phyloP scores from a whole-genome alignment of 306 rosid genomes.

The Ammopiptanthus mongolicus region DNA sequence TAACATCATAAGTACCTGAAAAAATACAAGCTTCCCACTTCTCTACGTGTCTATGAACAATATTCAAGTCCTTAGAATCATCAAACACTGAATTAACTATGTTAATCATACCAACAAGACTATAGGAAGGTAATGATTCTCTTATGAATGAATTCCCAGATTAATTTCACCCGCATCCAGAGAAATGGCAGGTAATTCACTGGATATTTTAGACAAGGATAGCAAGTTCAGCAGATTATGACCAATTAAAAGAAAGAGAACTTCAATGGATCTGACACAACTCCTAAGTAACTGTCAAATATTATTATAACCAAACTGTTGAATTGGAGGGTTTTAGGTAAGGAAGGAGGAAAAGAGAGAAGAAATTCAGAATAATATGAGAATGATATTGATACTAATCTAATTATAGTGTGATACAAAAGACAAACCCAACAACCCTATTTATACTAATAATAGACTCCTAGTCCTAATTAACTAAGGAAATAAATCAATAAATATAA shows the following conservation, averaged over 20 bases:
- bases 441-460: no score
- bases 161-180: not conserved
- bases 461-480: no score
- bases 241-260: not conserved
- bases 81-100: not conserved
- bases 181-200: not conserved
- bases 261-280: not conserved
- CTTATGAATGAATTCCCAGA: not conserved
- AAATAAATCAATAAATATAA: no score
- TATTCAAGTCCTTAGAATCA: not conserved
- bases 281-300: not conserved
- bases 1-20: not conserved
- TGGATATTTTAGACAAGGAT: not conserved
- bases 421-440: no score
- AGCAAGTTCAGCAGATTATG: not conserved
- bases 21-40: not conserved
- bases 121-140: not conserved
- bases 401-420: no score
- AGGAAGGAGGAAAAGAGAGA: no score
- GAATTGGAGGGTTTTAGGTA: no score
- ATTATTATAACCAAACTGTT: no score
- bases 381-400: no score
- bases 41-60: not conserved
- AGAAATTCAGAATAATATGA: no score
- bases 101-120: not conserved